Evolutionary conservation across 2,329 filamentous ascomycete species (phyloP).

Genomic region (Talaromyces amestolkiae): DNA sequence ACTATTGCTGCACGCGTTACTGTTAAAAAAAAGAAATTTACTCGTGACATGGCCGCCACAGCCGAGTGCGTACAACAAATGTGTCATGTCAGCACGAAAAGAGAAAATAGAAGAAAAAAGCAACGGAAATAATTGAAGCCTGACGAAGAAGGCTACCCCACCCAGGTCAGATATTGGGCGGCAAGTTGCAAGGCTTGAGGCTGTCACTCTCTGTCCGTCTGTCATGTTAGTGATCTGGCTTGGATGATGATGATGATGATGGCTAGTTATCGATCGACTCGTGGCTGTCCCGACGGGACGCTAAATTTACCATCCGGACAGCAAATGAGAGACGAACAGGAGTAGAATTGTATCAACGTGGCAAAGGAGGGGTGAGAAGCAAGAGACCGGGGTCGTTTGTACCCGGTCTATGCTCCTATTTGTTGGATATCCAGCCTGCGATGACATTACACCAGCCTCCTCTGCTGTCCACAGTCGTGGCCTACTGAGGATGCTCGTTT

Average conservation of each 20-base stretch:
- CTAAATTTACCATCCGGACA: background rate
- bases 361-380: conserved; percentile 5
- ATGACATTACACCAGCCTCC: conserved; percentile 10
- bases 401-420: background rate
- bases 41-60: conserved; percentile 15
- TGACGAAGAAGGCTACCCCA: conserved; percentile 17
- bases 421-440: conserved; percentile 7
- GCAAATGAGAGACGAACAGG: background rate
- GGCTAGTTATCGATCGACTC: conserved; percentile 6
- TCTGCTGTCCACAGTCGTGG: conserved; percentile 7
- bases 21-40: background rate
- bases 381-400: background rate
- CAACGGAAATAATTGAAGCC: conserved; percentile 10
- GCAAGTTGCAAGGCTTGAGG: conserved; percentile 8
- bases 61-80: conserved; percentile 2
- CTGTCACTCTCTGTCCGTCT: background rate
- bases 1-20: conserved; percentile 2
- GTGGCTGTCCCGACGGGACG: conserved; percentile 6
- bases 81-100: background rate
- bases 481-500: conserved; percentile 10
- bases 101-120: background rate
- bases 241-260: background rate
- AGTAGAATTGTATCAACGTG: conserved; percentile 11
- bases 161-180: conserved; percentile 14
- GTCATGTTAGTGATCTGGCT: background rate